A percentile compares a stretch with the other conserved stretches of the same genome.
These are phyloP conservation scores for Sporothrix inflata DNA, from an alignment of 2,329 filamentous ascomycete genomes.

Conservation along the genomic window DNA sequence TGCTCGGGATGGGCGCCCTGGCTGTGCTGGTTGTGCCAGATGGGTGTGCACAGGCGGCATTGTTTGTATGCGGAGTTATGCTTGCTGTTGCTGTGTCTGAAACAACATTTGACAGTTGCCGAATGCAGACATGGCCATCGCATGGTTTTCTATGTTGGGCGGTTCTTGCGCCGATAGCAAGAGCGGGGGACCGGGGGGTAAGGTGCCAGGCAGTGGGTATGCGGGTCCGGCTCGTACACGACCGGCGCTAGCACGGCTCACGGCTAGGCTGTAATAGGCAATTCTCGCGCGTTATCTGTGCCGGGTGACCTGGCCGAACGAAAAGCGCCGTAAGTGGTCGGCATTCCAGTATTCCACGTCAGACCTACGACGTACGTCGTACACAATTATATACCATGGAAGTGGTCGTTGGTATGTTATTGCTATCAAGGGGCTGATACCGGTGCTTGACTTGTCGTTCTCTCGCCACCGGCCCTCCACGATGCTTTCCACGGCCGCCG, in stretches of 20 bases:
- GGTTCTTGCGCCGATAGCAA: not conserved
- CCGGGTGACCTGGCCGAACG: not conserved
- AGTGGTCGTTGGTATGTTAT: not conserved
- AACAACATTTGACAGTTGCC: not conserved
- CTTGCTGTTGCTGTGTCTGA: not conserved
- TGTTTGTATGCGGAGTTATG: not conserved
- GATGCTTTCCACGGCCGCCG: not conserved
- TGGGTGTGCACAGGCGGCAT: not conserved
- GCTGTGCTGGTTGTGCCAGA: not conserved
- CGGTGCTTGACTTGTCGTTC: too few relatives aligned
- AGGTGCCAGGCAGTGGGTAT: not conserved
- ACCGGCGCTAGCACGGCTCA: not conserved
- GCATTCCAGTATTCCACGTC: not conserved
- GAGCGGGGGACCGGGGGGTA: not conserved
- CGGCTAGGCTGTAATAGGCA: not conserved
- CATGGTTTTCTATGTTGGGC: slow-evolving; percentile 7
- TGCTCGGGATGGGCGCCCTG: not conserved
- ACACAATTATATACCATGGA: not conserved
- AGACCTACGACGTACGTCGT: not conserved
- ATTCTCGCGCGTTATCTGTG: not conserved
- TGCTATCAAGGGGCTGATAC: too few relatives aligned
- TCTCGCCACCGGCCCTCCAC: not conserved
- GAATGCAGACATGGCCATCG: not conserved
- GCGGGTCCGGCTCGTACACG: not conserved
- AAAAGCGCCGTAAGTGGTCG: not conserved